Conservation (phyloP, 73 alveolate genomes). For the Strombidium stylifer region DNA sequence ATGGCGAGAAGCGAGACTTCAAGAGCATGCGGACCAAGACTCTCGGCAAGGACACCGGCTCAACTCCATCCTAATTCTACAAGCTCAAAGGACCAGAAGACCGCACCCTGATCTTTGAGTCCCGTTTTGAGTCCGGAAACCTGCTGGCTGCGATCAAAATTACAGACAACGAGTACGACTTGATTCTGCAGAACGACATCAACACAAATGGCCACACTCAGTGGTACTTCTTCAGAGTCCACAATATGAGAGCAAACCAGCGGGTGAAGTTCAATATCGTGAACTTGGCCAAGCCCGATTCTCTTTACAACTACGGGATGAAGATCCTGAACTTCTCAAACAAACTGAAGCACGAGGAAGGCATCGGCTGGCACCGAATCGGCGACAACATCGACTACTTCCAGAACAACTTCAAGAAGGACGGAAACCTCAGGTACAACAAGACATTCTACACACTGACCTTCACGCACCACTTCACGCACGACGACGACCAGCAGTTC, state of each 20-base stretch:
- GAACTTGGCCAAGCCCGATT: constrained; percentile 73
- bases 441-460: constrained; percentile 76
- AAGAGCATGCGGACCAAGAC: constrained; percentile 4
- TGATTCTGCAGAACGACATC: constrained; percentile 89
- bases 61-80: not conserved
- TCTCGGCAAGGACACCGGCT: not conserved
- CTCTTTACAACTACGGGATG: constrained; percentile 78
- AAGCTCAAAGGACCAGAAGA: constrained; percentile 24
- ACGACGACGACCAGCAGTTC: constrained; percentile 73
- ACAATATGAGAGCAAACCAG: constrained; percentile 53
- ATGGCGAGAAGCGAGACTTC: not conserved
- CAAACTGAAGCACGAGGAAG: constrained; percentile 11
- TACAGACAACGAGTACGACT: constrained; percentile 79
- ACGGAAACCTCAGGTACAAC: constrained; percentile 30
- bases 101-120: constrained; percentile 72
- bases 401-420: constrained; percentile 42
- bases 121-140: constrained; percentile 86
- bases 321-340: constrained; percentile 71
- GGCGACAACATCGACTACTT: constrained; percentile 46
- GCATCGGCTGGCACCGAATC: constrained; percentile 62
- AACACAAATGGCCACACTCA: constrained; percentile 93
- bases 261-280: constrained; percentile 76
- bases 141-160: constrained; percentile 59
- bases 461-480: constrained; percentile 67
- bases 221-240: constrained; percentile 93